Base-by-base conservation (phyloP, 2,329 filamentous ascomycete genomes). In the Colletotrichum camelliae region DNA sequence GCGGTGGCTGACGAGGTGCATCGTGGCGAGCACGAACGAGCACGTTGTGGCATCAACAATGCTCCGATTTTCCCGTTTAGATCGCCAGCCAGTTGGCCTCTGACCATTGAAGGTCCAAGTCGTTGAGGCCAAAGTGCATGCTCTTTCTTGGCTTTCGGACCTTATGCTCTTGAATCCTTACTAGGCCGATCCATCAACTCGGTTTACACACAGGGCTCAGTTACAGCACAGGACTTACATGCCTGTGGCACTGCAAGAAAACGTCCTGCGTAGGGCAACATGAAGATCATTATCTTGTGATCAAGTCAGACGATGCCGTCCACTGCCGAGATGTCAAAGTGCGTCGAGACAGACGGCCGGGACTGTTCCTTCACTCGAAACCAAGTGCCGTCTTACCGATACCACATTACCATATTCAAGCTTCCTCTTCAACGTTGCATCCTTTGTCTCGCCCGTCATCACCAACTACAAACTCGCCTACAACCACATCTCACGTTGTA, bases 1-100 rank as follows among this genome's bases (percentile, higher is more conserved):
- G 37, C 60, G 55, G 29, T 43, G 52, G 33, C 72, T 72, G 48
- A 24, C 43, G 5, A 24, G 24, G 33, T 24, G 35, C 70, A 73
- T 57, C 64, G 37, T 48, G 58, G 73, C 64, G 39, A 43, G 58
- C 74, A 61, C 65, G 70, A 62, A 69, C 66, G 58, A 68, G 24
- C 58, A 33, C 64, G n/a, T 15, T 39, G 21, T 27, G 57, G 18
- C 27, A 43, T 10, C 33, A 16, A 29, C n/a, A 62, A 55, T 37
- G 7, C 33, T 65, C 62, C 37, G 18, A 27, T n/a, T 65, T 67
- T 21, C 35, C 43, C 16, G 2, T 60, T 73, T 33, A 43, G 73
- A 58, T 12, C 43, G 39, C 21, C n/a, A 7, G 10, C 39, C 21
- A n/a, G 16, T 65, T 61, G 12, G 18, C 10, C 13, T 67, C 18